phyloP scores from a whole-genome alignment of 805 yeast species.

The Yarrowia sp. region DNA sequence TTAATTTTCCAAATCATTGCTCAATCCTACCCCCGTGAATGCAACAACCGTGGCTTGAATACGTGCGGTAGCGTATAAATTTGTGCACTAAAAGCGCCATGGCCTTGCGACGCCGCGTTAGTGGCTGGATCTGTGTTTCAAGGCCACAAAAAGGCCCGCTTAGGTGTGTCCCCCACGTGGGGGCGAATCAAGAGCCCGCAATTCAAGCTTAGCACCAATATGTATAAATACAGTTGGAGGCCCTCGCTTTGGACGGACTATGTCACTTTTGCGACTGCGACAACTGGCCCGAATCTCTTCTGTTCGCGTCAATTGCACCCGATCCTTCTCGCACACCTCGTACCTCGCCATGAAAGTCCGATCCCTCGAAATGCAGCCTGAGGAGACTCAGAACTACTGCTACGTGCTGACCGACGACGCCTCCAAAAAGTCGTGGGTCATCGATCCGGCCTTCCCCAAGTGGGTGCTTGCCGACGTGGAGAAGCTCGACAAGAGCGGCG shows the following conservation, averaged over 20 bases:
- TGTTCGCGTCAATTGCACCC: neutral
- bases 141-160: too few species aligned
- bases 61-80: too few species aligned
- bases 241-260: neutral
- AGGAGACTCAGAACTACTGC: conserved; percentile 85
- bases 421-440: conserved; percentile 69
- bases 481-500: conserved; percentile 38
- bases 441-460: conserved; percentile 88
- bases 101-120: too few species aligned
- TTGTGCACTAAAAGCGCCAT: too few species aligned
- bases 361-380: conserved; percentile 92
- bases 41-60: too few species aligned
- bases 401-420: conserved; percentile 71
- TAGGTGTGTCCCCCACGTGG: conserved; percentile 24
- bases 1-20: too few species aligned
- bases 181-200: conserved; percentile 21
- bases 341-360: conserved; percentile 67
- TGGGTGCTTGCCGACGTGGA: conserved; percentile 56
- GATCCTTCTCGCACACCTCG: neutral
- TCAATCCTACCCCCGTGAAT: too few species aligned
- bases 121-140: too few species aligned
- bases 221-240: neutral
- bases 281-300: neutral
- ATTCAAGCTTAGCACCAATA: conserved; percentile 10
- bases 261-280: neutral